Base-by-base conservation (phyloP, 768 basidiomycete genomes). In the Naganishia vaughanmartiniae region DNA sequence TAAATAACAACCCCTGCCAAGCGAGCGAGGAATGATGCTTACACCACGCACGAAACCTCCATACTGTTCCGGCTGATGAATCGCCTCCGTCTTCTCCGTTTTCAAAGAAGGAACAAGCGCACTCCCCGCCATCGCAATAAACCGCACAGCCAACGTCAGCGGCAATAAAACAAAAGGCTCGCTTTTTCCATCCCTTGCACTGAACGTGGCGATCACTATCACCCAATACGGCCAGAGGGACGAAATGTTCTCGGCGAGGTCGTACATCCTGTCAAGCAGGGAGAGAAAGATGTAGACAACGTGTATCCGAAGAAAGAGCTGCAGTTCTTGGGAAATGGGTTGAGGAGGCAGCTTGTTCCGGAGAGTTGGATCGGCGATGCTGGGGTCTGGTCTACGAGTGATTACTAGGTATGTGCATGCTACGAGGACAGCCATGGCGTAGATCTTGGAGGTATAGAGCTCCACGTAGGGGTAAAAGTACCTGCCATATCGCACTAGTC, bases 141-240 rank as follows among this genome's bases (percentile, higher is more conserved):
- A 51, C 2, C 48, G 48, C 3, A 51, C 48, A 26, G 48, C 24
- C 48, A 21, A 51, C 7, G 48, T 51, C 4, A 51, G 24, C n/a
- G 48, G 48, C 48, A 51, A 7, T n/a, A 51, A 1, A 4, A 14
- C 48, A n/a, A 51, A 21, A 15, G 48, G 48, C 24, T 51, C 48
- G n/a, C 12, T 14, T 21, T n/a, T 21, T 24, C 7, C 42, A 42
- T 24, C 6, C 48, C 60, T 42, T 28, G 24, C 11, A 5, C 28
- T 17, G 46, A 63, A 63, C 12, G 60, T 63, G 39, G 39, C 4
- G 12, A 63, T 26, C 24, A 63, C 36, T 10, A 63, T 34, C 24
- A 63, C 24, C 60, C 60, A 63, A 42, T 45, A 63, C 5, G 60
- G 60, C 60, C 60, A 63, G 6, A 63, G 17, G n/a, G n/a, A 26